Base-by-base conservation (phyloP, 1,139 yeast species). In the Yamadazyma pseudoaaseri region DNA sequence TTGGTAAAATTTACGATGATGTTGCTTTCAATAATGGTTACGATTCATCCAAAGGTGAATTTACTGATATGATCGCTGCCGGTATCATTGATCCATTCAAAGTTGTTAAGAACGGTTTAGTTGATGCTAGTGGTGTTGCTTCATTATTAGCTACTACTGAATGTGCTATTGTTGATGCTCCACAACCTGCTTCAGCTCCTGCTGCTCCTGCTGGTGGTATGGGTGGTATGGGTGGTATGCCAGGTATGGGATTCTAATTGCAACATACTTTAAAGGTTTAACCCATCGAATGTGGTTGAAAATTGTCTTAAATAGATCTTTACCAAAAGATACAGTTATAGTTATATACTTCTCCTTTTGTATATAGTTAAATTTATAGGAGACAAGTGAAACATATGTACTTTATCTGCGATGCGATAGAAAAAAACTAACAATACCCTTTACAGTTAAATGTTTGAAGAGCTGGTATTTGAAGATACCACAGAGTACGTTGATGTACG, bases 11-110 rank as follows among this genome's bases (percentile, higher is more conserved):
- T 50, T 90, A 81, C 58, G 94, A 77, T 54, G 94, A 92, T 46
- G 77, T 75, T 31, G 86, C 86, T 44, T 94, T 92, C 77, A 84
- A 86, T 75, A 72, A 67, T 60, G 99, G 99, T 66, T 94, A 81
- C 73, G 94, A 92, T 67, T 85, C 97, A 27, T 77, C 96, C 47
- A 86, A 85, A 65, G 94, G 96, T 53, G 87, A 86, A 68, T 92
- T 79, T 76, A 86, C 95, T 46, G 96, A 92, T 63, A 89, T 92
- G 97, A 82, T 92, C 56, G 86, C 92, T 47, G 81, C 95, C 41
- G 99, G 99, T 77, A 92, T 92, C 67, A 89, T 90, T 59, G 99
- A 92, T 68, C 99, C 99, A 49, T 89, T 92, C 79, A 94, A 92
- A 80, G 98, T 94, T 56, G 98, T 94, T 47, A 87, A 95, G 74